A percentile compares a stretch with the other conserved stretches of the same genome.
Evolutionary conservation across 345 rosid species (phyloP).

Genomic region (Acer saccharum): DNA sequence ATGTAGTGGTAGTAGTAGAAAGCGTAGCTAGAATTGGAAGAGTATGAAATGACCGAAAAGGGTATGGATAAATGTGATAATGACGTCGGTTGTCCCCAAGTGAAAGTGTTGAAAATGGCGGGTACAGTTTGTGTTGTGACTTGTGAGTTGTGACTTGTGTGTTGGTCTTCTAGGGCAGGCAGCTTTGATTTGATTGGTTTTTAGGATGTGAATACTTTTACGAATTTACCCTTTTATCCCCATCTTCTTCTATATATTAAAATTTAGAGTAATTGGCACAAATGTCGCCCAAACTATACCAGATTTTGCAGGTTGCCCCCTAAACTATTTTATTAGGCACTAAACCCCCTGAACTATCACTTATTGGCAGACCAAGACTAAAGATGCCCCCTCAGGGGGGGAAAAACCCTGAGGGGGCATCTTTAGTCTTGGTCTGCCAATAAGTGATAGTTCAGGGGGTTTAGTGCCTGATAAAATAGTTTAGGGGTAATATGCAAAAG

Average conservation of each 20-base stretch:
- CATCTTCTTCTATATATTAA: neutral
- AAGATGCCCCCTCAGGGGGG: too few species aligned
- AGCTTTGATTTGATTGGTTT: neutral
- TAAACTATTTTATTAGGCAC: too few species aligned
- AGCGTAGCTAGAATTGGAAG: conserved; percentile 1
- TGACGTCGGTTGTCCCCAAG: conserved; percentile 27
- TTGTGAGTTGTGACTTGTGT: neutral
- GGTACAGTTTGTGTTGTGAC: neutral
- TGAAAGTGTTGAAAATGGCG: conserved; percentile 13
- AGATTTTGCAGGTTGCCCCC: too few species aligned
- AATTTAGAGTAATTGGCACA: too few species aligned
- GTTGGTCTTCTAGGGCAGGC: neutral
- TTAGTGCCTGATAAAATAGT: too few species aligned
- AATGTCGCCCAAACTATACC: too few species aligned
- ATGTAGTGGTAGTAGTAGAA: neutral
- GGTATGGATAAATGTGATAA: neutral
- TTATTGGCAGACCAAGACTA: too few species aligned
- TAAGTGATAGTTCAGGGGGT: too few species aligned
- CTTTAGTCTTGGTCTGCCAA: too few species aligned
- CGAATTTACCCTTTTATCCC: conserved; percentile 6
- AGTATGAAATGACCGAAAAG: conserved; percentile 34
- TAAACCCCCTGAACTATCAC: too few species aligned
- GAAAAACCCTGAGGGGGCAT: too few species aligned
- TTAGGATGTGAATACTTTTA: neutral
- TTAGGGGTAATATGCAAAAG: too few species aligned